These are phyloP conservation scores for Sugiyamaella lignohabitans DNA, from an alignment of 805 yeast species.

Conservation along the genomic window DNA sequence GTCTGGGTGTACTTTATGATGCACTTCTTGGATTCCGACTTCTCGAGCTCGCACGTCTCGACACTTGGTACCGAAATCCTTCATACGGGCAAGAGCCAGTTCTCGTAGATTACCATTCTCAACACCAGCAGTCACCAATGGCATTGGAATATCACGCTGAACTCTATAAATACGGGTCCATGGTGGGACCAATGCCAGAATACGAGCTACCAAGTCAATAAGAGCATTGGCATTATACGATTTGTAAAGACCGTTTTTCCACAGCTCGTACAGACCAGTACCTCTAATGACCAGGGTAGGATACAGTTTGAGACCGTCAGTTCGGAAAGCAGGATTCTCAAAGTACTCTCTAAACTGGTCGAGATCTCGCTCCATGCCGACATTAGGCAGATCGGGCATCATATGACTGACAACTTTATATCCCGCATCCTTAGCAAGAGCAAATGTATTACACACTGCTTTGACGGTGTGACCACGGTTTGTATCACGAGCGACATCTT, in stretches of 20 bases:
- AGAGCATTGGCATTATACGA: conserved; percentile 92
- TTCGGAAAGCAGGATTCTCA: conserved; percentile 93
- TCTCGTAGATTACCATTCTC: conserved; percentile 96
- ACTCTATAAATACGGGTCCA: conserved; percentile 99
- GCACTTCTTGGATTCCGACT: conserved; percentile 98
- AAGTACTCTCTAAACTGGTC: conserved; percentile 95
- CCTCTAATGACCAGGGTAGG: conserved; percentile 97
- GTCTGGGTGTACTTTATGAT: conserved; percentile 92
- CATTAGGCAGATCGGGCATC: conserved; percentile 99
- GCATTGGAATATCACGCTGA: conserved; percentile 99
- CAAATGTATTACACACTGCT: conserved; percentile 93
- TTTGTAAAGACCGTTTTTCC: conserved; percentile 94
- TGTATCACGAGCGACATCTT: conserved; percentile 97
- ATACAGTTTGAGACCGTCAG: conserved; percentile 92
- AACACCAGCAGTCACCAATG: conserved; percentile 93
- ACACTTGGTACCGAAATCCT: conserved; percentile 93
- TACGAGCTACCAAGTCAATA: conserved; percentile 91
- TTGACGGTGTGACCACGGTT: conserved; percentile 97
- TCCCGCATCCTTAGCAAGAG: conserved; percentile 95
- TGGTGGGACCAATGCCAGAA: conserved; percentile 93
- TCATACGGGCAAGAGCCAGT: conserved; percentile 93
- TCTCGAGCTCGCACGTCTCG: conserved; percentile 96
- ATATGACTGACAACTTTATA: conserved; percentile 96
- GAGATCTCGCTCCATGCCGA: conserved; percentile 96
- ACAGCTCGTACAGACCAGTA: conserved; percentile 91